phyloP scores from a whole-genome alignment of 2,329 filamentous ascomycete genomes.

The Purpureocillium lavendulum region DNA sequence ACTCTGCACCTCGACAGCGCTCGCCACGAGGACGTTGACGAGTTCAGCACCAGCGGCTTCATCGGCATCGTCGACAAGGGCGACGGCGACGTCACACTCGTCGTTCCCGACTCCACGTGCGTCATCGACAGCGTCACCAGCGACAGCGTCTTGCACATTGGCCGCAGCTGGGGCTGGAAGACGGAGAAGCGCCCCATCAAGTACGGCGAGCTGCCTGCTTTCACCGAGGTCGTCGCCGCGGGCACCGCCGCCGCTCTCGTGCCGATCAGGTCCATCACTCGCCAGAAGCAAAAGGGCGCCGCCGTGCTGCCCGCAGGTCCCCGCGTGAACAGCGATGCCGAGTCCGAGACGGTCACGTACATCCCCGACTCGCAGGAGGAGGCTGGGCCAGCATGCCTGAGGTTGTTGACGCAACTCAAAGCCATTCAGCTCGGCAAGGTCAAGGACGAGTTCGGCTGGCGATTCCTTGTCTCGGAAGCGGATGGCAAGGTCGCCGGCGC shows the following conservation, averaged over 20 bases:
- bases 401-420: conserved; percentile 68
- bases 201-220: conserved; percentile 46
- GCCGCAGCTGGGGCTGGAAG: conserved; percentile 69
- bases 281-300: conserved; percentile 29
- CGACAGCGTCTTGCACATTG: conserved; percentile 70
- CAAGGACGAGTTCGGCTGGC: conserved; percentile 72
- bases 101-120: conserved; percentile 80
- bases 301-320: conserved; percentile 22
- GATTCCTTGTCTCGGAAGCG: conserved; percentile 34
- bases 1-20: conserved; percentile 88
- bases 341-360: conserved; percentile 44
- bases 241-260: conserved; percentile 88
- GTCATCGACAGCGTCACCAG: conserved; percentile 85
- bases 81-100: conserved; percentile 56
- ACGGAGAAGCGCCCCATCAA: conserved; percentile 69
- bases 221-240: conserved; percentile 76
- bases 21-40: conserved; percentile 77
- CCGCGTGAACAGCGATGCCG: conserved; percentile 27
- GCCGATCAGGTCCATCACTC: conserved; percentile 83
- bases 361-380: conserved; percentile 51
- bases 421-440: conserved; percentile 78
- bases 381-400: conserved; percentile 63
- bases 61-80: conserved; percentile 60
- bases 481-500: conserved; percentile 32
- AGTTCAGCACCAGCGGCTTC: conserved; percentile 93